Base-by-base conservation (phyloP, 1,284 basidiomycete genomes). In the Ceratobasidium sp. region DNA sequence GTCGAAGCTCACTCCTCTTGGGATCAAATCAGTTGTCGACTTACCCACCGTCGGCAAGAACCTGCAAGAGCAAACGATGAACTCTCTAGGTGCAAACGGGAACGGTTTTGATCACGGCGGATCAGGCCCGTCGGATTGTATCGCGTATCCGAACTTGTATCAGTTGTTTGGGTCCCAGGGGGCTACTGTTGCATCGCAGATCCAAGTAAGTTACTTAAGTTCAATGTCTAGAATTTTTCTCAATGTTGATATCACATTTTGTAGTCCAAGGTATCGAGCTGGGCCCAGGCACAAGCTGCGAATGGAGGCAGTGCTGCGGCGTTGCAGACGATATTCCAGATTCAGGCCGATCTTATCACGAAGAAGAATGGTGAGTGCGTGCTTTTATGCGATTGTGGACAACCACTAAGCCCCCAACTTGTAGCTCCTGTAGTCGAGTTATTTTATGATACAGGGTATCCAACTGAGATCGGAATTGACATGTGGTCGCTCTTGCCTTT, bases 401-500 rank as follows among this genome's bases (percentile, higher is more conserved):
- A 45, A 69, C 48, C 41, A 27, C 47, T 41, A 41, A 45, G 57
- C 54, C 56, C 5, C 53, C 64, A 15, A 41, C n/a, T n/a, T 41
- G 36, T 41, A 87, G 87, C 85, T 1, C 87, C 87, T 2, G 81
- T 88, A n/a, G 84, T 82, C 6, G 82, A 83, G 74, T 51, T 83
- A 47, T 82, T 81, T 75, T 82, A 79, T 64, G 83, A 84, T 73
- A 82, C 84, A 50, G 84, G 84, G 1, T 86, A 80, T 73, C 85
- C 86, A 31, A 82, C 85, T 67, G 83, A 79, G 45, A 75, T 87
- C 27, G 87, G 86, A 1, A 85, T 88, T 69, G 82, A 84, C 75
- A 84, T 86, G 81, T 89, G 88, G 87, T 84, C 84, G 65, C 82
- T 89, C 11, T 83, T 89, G 7, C 87, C 87, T 1, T 89, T 88